phyloP scores from a whole-genome alignment of 495 filamentous ascomycete species.

The Gamarada debralockiae region DNA sequence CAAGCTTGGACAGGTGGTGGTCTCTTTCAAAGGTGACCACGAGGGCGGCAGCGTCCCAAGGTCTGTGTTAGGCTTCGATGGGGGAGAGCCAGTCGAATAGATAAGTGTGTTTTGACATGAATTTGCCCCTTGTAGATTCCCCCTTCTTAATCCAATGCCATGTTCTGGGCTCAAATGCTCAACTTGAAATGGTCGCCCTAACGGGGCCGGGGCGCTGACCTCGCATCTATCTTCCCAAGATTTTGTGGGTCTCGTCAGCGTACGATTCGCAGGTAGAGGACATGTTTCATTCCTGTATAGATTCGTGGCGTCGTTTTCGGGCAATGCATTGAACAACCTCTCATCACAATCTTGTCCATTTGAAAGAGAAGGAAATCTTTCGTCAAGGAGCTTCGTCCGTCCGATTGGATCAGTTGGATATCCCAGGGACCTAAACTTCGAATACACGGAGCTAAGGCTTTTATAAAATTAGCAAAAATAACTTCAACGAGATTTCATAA shows the following conservation, averaged over 20 bases:
- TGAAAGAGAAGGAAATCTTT: neutral
- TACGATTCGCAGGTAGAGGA: slow-evolving; percentile 2
- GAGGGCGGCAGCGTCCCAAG: too few species aligned
- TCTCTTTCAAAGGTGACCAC: too few species aligned
- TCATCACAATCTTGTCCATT: neutral
- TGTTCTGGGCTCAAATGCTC: neutral
- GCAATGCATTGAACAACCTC: slow-evolving; percentile 2
- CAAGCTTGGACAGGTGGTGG: too few species aligned
- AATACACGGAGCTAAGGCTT: slow-evolving; percentile 15
- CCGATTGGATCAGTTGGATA: slow-evolving; percentile 15
- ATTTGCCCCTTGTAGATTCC: too few species aligned
- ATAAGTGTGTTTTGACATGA: too few species aligned
- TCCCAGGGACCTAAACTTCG: slow-evolving; percentile 14
- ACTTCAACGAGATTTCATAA: neutral
- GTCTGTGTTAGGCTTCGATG: too few species aligned
- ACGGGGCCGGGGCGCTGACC: neutral
- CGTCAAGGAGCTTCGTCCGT: slow-evolving; percentile 8
- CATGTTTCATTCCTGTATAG: slow-evolving; percentile 3
- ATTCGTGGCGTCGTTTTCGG: neutral
- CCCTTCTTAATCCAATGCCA: neutral
- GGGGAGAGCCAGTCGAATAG: too few species aligned
- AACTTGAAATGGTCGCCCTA: too few species aligned
- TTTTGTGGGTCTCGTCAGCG: neutral
- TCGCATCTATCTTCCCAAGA: neutral
- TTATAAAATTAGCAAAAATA: neutral